Evolutionary conservation across 257 asterid genomes (phyloP), one percentile per base, ranked within the genome.

Genomic region (Jacaranda copaia): DNA sequence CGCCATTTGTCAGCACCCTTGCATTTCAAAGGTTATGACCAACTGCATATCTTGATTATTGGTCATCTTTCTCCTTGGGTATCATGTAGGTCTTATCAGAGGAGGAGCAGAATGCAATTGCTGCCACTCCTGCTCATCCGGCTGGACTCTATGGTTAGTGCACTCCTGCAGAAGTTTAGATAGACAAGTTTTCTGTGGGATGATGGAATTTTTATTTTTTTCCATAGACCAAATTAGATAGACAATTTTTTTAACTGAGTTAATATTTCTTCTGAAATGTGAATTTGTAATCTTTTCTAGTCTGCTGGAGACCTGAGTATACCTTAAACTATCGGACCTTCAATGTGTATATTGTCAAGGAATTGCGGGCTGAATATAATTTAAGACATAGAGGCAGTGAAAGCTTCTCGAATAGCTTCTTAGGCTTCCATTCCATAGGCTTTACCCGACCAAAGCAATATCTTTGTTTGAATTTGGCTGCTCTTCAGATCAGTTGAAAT

Each of bases 71-170:
- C 51, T 60, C 57, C 67, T 43, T 82, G 46, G 80, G 57, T 42
- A 40, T 74, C 65, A 63, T 80, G 67, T 67, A 93, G 99, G 97
- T 88, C 70, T 81, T 93, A 75, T 84, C 97, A n/a, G 84, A 84
- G 82, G 98, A 88, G 86, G 97, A 93, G 86, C 97, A 93, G 87
- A 85, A 88, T 77, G 82, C 82, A 51, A 81, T 91, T 87, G 96
- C 97, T 70, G 90, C 97, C 57, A 85, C 93, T 80, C 99, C 99
- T 59, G 99, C 98, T 77, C 99, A 93, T 87, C 97, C 97, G 71
- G 90, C 97, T 14, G 98, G 96, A 61, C 89, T 95, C 71, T 83
- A 88, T 82, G 96, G 99, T 95, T 69, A 81, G 98, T 80, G 57
- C 60, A 70, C 70, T 73, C 63, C 55, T 65, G 3, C 6, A 40